Evolutionary conservation across 208 protist genomes (phyloP).

Genomic region (Crithidia expoeki): DNA sequence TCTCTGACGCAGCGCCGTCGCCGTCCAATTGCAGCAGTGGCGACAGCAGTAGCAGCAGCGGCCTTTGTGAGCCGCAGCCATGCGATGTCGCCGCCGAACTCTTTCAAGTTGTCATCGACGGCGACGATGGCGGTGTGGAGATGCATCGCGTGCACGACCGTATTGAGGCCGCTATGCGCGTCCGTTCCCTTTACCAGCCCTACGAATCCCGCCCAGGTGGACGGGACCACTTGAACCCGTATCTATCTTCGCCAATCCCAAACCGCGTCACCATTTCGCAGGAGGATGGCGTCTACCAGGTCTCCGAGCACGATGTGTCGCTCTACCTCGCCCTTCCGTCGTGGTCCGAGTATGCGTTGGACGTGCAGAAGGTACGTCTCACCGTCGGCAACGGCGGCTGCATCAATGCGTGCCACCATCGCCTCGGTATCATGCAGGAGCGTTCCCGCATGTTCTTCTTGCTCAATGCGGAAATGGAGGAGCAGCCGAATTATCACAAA

Average conservation of each 20-base stretch:
- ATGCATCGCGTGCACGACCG: slow-evolving; percentile 87
- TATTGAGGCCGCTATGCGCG: slow-evolving; percentile 71
- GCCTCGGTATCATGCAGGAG: slow-evolving; percentile 92
- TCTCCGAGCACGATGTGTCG: slow-evolving; percentile 54
- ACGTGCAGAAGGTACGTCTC: slow-evolving; percentile 74
- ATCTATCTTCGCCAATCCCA: slow-evolving; percentile 27
- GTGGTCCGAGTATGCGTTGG: slow-evolving; percentile 73
- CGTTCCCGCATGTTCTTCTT: slow-evolving; percentile 92
- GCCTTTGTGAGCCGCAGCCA: too few species aligned
- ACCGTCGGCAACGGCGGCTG: slow-evolving; percentile 77
- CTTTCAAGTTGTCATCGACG: slow-evolving; percentile 91
- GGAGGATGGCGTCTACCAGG: slow-evolving; percentile 67
- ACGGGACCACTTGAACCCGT: slow-evolving; percentile 21
- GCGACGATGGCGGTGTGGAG: slow-evolving; percentile 87
- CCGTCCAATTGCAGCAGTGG: neutral
- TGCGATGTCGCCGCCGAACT: slow-evolving; percentile 55
- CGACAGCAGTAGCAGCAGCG: too few species aligned
- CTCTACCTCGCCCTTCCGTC: slow-evolving; percentile 40
- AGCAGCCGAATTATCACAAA: slow-evolving; percentile 75
- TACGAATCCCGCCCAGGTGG: slow-evolving; percentile 5
- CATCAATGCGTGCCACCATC: slow-evolving; percentile 81
- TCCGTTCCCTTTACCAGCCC: slow-evolving; percentile 65
- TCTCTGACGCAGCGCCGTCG: slow-evolving; percentile 4
- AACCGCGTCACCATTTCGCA: slow-evolving; percentile 54
- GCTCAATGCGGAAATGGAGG: slow-evolving; percentile 89